Evolutionary conservation across 2,329 filamentous ascomycete species (phyloP).

Genomic region (Alternaria gansuensis): DNA sequence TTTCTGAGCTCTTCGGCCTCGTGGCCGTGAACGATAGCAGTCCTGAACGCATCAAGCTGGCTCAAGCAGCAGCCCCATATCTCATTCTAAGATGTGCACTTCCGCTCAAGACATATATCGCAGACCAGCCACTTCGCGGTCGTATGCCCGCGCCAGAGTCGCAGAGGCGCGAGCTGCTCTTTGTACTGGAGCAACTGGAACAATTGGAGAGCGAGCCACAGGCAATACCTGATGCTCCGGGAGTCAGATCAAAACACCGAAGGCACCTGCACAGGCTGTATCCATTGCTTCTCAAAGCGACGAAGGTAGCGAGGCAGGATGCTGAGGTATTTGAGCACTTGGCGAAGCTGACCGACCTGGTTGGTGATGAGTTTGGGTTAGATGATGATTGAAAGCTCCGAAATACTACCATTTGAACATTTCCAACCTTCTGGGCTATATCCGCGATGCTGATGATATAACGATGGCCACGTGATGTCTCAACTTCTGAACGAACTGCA

Average conservation of each 20-base stretch:
- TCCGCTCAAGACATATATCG: constrained; percentile 83
- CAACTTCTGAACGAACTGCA: no score
- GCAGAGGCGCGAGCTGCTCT: constrained; percentile 79
- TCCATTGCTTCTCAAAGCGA: constrained; percentile 74
- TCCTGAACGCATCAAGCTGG: constrained; percentile 66
- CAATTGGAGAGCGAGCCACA: constrained; percentile 73
- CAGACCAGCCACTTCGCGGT: constrained; percentile 88
- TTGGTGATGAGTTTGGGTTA: constrained; percentile 52
- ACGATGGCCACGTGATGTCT: background rate
- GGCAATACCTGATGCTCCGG: constrained; percentile 66
- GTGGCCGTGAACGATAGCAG: constrained; percentile 63
- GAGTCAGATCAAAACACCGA: constrained; percentile 53
- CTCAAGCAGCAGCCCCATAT: constrained; percentile 79
- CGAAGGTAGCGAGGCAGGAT: constrained; percentile 69
- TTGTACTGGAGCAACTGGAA: constrained; percentile 73
- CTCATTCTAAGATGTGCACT: constrained; percentile 83
- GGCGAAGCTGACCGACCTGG: constrained; percentile 51
- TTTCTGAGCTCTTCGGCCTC: constrained; percentile 72
- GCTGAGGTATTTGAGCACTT: constrained; percentile 63
- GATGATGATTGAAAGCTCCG: constrained; percentile 30
- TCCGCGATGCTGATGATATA: background rate
- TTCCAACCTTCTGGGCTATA: background rate
- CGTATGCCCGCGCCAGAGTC: constrained; percentile 86
- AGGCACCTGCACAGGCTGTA: constrained; percentile 85
- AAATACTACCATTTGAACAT: background rate